Percentiles rank a stretch among this genome's conserved stretches.
phyloP scores from a whole-genome alignment of 176 grass and related monocot species.

The Triticum turgidum region DNA sequence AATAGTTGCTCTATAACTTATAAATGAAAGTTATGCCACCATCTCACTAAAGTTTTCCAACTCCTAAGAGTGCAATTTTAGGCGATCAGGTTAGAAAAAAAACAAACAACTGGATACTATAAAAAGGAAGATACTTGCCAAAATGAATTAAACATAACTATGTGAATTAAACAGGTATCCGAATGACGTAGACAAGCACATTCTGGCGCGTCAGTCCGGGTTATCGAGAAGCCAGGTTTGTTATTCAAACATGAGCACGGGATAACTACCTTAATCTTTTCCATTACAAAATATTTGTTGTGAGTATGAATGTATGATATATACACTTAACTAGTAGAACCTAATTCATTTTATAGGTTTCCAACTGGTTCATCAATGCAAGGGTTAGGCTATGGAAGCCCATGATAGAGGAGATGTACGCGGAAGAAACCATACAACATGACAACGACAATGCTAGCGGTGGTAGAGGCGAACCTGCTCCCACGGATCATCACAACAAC shows the following conservation, averaged over 20 bases:
- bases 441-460: not conserved
- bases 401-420: conserved; percentile 89
- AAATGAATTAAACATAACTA: not conserved
- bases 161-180: conserved; percentile 53
- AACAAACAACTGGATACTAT: not conserved
- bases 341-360: conserved; percentile 40
- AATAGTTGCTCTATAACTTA: not conserved
- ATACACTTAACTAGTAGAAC: not conserved
- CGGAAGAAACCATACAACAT: conserved; percentile 48
- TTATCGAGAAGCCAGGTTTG: conserved; percentile 74
- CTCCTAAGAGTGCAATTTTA: not conserved
- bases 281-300: not conserved
- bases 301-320: not conserved
- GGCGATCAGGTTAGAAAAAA: too few relatives aligned
- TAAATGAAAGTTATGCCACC: not conserved
- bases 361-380: conserved; percentile 97
- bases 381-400: conserved; percentile 94
- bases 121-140: not conserved
- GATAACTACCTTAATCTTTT: not conserved
- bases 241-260: not conserved
- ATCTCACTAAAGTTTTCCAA: not conserved
- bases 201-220: conserved; percentile 72
- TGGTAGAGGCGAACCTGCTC: not conserved
- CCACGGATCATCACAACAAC: not conserved
- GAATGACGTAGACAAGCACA: conserved; percentile 80